A percentile compares a stretch with the other conserved stretches of the same genome.
phyloP scores from a whole-genome alignment of 441 rosid species.

The Erysimum cheiri region DNA sequence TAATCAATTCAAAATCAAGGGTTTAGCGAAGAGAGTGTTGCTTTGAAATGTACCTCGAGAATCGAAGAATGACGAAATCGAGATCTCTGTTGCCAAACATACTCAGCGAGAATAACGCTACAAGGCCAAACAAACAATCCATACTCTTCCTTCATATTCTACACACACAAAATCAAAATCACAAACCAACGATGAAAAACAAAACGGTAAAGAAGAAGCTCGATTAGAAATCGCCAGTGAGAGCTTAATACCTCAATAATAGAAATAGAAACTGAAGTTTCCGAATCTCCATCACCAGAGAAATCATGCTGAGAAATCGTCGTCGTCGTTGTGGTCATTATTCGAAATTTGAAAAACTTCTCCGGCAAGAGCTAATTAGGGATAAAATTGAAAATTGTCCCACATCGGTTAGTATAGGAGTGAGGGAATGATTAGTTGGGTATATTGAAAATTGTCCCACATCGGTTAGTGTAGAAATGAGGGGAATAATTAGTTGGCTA shows the following conservation, averaged over 20 bases:
- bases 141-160: constrained; percentile 90
- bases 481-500: no score
- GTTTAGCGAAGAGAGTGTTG: background rate
- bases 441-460: no score
- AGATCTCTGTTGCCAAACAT: constrained; percentile 79
- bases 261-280: constrained; percentile 57
- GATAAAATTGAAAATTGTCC: background rate
- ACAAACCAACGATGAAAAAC: background rate
- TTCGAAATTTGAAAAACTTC: background rate
- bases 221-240: background rate
- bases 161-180: background rate
- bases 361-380: constrained; percentile 20
- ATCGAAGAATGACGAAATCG: constrained; percentile 52
- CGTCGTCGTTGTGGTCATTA: constrained; percentile 40
- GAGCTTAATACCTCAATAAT: constrained; percentile 62
- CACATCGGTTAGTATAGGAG: constrained; percentile 14
- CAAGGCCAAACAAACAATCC: constrained; percentile 89
- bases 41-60: constrained; percentile 30
- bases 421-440: background rate
- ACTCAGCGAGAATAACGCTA: constrained; percentile 70
- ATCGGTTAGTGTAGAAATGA: no score
- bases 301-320: constrained; percentile 65
- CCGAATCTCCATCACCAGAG: constrained; percentile 47
- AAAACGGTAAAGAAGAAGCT: background rate
- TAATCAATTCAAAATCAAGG: constrained; percentile 1